Evolutionary conservation across 2,329 filamentous ascomycete species (phyloP).

Genomic region (Pseudogymnoascus sp.): DNA sequence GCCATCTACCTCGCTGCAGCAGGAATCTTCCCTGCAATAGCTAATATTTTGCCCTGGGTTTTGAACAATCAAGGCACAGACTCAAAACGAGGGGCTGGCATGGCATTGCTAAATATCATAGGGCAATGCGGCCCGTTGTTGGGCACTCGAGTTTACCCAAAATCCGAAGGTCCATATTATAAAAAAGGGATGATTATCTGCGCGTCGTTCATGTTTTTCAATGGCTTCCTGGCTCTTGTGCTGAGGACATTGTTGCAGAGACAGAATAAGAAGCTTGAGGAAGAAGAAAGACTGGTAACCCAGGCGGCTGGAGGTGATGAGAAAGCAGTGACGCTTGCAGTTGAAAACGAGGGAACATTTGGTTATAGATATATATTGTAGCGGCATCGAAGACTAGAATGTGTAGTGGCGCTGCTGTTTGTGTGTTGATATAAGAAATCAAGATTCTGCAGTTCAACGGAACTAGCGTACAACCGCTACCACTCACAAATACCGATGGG

Average conservation of each 20-base stretch:
- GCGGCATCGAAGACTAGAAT: not conserved
- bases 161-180: constrained; percentile 35
- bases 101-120: constrained; percentile 59
- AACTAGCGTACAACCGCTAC: not conserved
- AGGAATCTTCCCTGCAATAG: constrained; percentile 59
- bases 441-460: not conserved
- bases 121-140: constrained; percentile 57
- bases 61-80: constrained; percentile 62
- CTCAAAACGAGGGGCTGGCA: constrained; percentile 56
- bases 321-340: not conserved
- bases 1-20: constrained; percentile 45
- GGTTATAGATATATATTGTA: not conserved
- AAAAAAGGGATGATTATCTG: constrained; percentile 52
- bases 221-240: constrained; percentile 43
- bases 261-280: constrained; percentile 53
- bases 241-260: constrained; percentile 46
- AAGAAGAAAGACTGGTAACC: constrained; percentile 21
- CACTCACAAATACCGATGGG: not conserved
- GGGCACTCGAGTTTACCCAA: constrained; percentile 55
- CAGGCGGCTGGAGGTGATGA: not conserved
- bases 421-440: not conserved
- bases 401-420: not conserved
- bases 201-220: constrained; percentile 53
- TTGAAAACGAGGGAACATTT: not conserved
- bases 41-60: constrained; percentile 63